These are phyloP conservation scores for Amanita muscaria DNA, from an alignment of 768 basidiomycete species.

Conservation along the genomic window DNA sequence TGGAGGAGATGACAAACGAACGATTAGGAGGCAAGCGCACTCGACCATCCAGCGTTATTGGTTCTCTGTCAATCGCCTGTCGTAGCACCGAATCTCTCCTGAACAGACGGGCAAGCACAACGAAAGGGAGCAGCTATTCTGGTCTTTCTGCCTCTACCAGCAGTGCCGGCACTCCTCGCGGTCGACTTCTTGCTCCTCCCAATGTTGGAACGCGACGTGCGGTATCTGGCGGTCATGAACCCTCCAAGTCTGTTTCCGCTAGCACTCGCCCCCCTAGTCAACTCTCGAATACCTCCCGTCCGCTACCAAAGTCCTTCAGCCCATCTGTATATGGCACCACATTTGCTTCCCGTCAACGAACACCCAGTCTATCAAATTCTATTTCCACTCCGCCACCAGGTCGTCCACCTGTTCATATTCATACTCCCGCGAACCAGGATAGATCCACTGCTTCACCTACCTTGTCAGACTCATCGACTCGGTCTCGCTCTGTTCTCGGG, in stretches of 20 bases:
- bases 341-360: slow-evolving; percentile 79
- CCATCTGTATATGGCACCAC: slow-evolving; percentile 53
- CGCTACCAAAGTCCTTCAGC: slow-evolving; percentile 59
- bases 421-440: slow-evolving; percentile 28
- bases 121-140: slow-evolving; percentile 28
- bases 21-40: slow-evolving; percentile 52
- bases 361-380: slow-evolving; percentile 48
- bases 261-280: slow-evolving; percentile 53
- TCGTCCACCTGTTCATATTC: slow-evolving; percentile 29
- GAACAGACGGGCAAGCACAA: slow-evolving; percentile 15
- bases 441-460: slow-evolving; percentile 49
- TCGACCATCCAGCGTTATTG: slow-evolving; percentile 54
- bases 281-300: slow-evolving; percentile 48
- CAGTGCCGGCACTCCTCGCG: slow-evolving; percentile 13
- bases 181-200: slow-evolving; percentile 40
- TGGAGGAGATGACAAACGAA: slow-evolving; percentile 75
- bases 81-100: slow-evolving; percentile 44
- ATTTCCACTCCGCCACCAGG: slow-evolving; percentile 26
- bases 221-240: slow-evolving; percentile 30
- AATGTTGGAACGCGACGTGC: slow-evolving; percentile 37
- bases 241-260: slow-evolving; percentile 15
- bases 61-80: slow-evolving; percentile 51
- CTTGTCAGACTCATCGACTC: slow-evolving; percentile 48
- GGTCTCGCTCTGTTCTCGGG: slow-evolving; percentile 34
- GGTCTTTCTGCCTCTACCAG: slow-evolving; percentile 24